phyloP scores from a whole-genome alignment of 495 filamentous ascomycete genomes.

The Podospora sp. region DNA sequence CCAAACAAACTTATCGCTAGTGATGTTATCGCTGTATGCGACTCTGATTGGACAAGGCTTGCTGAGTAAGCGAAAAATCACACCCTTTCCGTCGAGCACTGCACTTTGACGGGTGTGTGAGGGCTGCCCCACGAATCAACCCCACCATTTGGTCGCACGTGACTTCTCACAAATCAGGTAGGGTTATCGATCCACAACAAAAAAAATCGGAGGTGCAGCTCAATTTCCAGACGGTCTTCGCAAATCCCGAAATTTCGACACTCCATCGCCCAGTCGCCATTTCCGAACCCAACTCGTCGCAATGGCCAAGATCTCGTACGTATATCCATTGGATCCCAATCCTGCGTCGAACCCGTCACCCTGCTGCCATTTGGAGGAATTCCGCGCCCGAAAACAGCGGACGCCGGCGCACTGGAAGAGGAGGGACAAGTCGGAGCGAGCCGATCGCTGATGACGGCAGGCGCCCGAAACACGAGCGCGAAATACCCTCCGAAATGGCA shows the following conservation, averaged over 20 bases:
- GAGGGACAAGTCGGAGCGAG: background rate
- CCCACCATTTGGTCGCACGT: conserved; percentile 30
- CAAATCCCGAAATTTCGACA: conserved; percentile 41
- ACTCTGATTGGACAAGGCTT: too few species aligned
- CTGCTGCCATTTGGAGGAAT: conserved; percentile 1
- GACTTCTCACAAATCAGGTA: conserved; percentile 35
- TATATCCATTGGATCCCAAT: conserved; percentile 17
- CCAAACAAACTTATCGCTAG: too few species aligned
- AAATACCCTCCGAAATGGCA: background rate
- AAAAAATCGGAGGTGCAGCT: conserved; percentile 39
- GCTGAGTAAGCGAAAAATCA: too few species aligned
- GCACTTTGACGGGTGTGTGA: too few species aligned
- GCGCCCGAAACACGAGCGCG: background rate
- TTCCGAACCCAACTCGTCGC: conserved; percentile 40
- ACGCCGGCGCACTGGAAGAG: background rate
- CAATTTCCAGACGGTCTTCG: conserved; percentile 35
- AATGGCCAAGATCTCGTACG: conserved; percentile 58
- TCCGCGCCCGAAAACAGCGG: background rate
- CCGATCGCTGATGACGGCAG: background rate
- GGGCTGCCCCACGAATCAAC: conserved; percentile 5
- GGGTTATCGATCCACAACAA: conserved; percentile 45
- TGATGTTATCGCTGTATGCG: too few species aligned
- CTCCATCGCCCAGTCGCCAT: conserved; percentile 38
- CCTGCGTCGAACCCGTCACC: background rate
- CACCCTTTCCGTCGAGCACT: too few species aligned